Evolutionary conservation across 257 asterid species (phyloP), one percentile per base, ranked within the genome.

Genomic region (Nicotiana attenuata): DNA sequence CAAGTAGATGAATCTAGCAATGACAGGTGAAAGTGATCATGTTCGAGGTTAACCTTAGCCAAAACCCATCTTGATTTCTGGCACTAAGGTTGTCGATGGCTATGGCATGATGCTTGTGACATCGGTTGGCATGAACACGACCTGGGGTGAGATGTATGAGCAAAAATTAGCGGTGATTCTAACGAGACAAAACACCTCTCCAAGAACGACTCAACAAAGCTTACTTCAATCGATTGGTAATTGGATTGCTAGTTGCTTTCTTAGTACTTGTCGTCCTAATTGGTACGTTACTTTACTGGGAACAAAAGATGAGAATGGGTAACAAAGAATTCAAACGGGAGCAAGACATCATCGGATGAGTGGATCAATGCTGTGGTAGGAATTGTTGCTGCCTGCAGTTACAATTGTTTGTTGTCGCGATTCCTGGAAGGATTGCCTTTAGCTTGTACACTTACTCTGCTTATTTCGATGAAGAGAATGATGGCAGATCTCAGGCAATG

Each of bases 81-180:
- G 91, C 22, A 86, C 90, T 0, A 89, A 85, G 61, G 84, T 89
- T 29, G 90, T 59, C 3, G 89, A 85, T 82, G 87, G 92, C 10
- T 88, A 88, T 63, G 92, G 84, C n/a, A 78, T 66, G 52, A 86
- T 89, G 91, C 82, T 89, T 22, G 90, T 89, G 6, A 86, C 90
- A 3, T 84, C 91, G 15, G 91, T 88, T 47, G 89, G 89, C 4
- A 83, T 85, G 89, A 83, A 89, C 82, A 83, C 87, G 19, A 68
- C 86, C 9, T 91, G 94, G 94, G 92, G 92, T 1, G 89, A 86
- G 77, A 87, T 89, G 92, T n/a, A 90, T 90, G 88, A 88, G 88
- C 77, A n/a, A 7, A 84, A 7, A 88, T 91, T 4, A 83, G 86
- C 64, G 38, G 82, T 1, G 82, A 81, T 20, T 61, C 86, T 10